Base-by-base conservation (phyloP, 2,329 filamentous ascomycete species). In the Verticillium klebahnii region DNA sequence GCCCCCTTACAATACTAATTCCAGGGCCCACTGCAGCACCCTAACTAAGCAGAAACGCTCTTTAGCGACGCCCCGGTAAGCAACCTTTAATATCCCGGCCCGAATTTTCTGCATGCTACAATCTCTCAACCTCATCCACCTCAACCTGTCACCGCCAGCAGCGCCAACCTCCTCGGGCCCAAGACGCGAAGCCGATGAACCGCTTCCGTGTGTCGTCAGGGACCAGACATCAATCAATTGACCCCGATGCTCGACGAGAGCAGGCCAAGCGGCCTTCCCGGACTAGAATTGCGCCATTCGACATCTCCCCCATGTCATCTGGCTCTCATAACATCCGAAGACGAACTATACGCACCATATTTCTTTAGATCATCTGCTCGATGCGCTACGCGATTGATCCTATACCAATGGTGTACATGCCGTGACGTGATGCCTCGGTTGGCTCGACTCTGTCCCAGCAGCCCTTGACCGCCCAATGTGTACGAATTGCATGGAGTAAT, bases 291-390 rank as follows among this genome's bases (percentile, higher is more conserved):
- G 58, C 39, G 58, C 58, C 50, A 23, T 50, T 52, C 50, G 58
- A 59, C 58, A 54, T 39, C 31, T 32, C 32, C 29, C 29, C 58
- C 58, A 45, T 45, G 58, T 59, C 58, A 55, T 37, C 17, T 54
- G 58, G 58, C 58, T 59, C 58, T 59, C 58, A 59, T 59, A 45
- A 59, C 11, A 36, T 59, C 58, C 58, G 58, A 31, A 59, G 58
- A 59, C 50, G 32, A 45, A 59, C 25, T 19, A 52, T 32, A 34
- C 17, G 17, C 40, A 50, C 40, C 58, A 29, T 55, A 56, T 54
- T 59, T 54, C 45, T 55, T 55, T 59, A 55, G 58, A 59, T 25
- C 58, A 32, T 19, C 45, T 45, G 39, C 31, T 31, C 40, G 58
- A 37, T 45, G 58, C 58, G 11, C 17, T 11, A 59, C 58, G 58